Percentiles rank a stretch among this genome's conserved stretches.
phyloP scores from a whole-genome alignment of 2,329 filamentous ascomycete species.

The Colletotrichum melonis region DNA sequence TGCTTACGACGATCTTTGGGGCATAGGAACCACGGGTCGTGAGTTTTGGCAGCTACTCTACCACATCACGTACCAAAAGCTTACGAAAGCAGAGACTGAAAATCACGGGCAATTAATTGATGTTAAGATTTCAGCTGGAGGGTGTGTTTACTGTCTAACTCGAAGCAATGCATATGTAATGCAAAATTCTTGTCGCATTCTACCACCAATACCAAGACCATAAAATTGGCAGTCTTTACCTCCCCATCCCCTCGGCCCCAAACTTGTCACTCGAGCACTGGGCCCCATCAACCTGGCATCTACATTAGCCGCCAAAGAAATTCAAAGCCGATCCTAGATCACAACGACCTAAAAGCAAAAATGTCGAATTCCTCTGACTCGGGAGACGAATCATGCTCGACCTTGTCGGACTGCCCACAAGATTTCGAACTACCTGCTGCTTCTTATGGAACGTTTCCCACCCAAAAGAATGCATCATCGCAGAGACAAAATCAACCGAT shows the following conservation, averaged over 20 bases:
- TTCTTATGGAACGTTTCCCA: neutral
- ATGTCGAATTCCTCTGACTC: neutral
- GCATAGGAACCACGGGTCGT: no score
- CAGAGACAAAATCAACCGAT: neutral
- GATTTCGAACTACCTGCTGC: neutral
- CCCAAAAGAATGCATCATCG: neutral
- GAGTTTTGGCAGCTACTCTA: no score
- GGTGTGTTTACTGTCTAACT: no score
- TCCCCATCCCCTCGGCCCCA: neutral
- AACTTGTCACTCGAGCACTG: neutral
- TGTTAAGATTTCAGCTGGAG: no score
- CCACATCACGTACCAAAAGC: no score
- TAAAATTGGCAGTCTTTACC: neutral
- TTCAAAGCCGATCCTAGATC: neutral
- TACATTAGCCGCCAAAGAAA: neutral
- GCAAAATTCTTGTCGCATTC: no score
- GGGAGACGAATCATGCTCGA: neutral
- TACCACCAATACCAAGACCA: no score
- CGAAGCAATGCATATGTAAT: no score
- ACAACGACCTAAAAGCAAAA: neutral
- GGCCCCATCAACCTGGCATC: neutral
- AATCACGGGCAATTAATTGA: no score
- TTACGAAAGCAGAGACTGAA: no score
- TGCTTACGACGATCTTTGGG: no score
- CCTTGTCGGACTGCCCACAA: neutral